Base-by-base conservation (phyloP, 805 yeast species). In the Metschnikowia similis region DNA sequence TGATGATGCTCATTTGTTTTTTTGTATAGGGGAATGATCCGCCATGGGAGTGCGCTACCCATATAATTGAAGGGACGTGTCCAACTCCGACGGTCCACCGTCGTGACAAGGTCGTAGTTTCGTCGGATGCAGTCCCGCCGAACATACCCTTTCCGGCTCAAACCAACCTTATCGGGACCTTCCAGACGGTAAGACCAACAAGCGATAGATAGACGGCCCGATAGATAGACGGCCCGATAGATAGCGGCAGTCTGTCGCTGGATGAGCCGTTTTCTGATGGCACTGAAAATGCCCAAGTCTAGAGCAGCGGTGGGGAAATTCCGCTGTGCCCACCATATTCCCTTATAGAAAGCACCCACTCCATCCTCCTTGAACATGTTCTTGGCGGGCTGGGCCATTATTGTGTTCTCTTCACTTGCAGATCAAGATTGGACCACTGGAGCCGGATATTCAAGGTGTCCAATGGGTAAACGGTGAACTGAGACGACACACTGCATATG, bases 231-330 rank as follows among this genome's bases (percentile, higher is more conserved):
- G 21, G 21, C 21, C 21, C 21, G 21, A 17, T 17, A 17, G 21
- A 17, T 3, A 68, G 48, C 66, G 66, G 65, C 70, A 8, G 96
- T 88, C 64, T 85, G 83, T 53, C 82, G 75, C 44, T 76, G 70
- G 16, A 85, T 76, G 58, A 87, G 85, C 77, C 88, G 85, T 56
- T 82, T 81, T 65, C 91, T 92, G 57, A 94, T 78, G 1, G 91
- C 85, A 8, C 92, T 77, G 65, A 94, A 94, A 0, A 97, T 90
- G 35, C 99, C 99, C 47, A 94, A 72, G 66, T 94, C 99, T 30
- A 94, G 73, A 0, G 99, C 99, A 1, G 98, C 97, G 65, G 91
- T 94, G 0, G 99, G 99, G 71, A 94, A 56, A 94, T 92, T 43
- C 99, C 99, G 51, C 91, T 80, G 91, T 81, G n/a, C 99, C 99